phyloP scores from a whole-genome alignment of 805 yeast species.

The Maudiozyma bulderi region DNA sequence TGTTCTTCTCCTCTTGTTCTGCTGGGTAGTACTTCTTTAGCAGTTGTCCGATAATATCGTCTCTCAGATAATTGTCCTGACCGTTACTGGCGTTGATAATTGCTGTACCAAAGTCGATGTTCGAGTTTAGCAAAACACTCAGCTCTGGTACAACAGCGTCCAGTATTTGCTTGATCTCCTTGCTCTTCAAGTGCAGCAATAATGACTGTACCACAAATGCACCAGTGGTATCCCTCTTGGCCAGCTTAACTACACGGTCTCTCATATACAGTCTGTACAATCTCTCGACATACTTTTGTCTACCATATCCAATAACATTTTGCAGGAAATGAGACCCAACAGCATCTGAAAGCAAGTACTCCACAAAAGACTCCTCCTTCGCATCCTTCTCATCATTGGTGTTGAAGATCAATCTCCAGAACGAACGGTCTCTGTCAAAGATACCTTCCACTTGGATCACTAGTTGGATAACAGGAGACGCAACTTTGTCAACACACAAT shows the following conservation, averaged over 20 bases:
- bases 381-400: slow-evolving; percentile 43
- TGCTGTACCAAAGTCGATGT: slow-evolving; percentile 58
- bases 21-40: slow-evolving; percentile 37
- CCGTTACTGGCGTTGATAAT: slow-evolving; percentile 56
- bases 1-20: slow-evolving; percentile 32
- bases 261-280: slow-evolving; percentile 63
- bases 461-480: slow-evolving; percentile 82
- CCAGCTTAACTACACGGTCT: slow-evolving; percentile 61
- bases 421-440: slow-evolving; percentile 59
- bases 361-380: slow-evolving; percentile 72
- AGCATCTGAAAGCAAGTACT: slow-evolving; percentile 71
- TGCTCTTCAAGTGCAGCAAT: slow-evolving; percentile 52
- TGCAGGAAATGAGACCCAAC: slow-evolving; percentile 93
- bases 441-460: slow-evolving; percentile 73
- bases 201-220: slow-evolving; percentile 68
- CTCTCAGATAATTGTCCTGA: slow-evolving; percentile 49
- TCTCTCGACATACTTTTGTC: slow-evolving; percentile 61
- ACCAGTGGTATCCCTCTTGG: slow-evolving; percentile 77
- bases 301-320: slow-evolving; percentile 52
- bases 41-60: slow-evolving; percentile 45
- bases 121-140: slow-evolving; percentile 50
- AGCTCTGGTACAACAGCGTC: slow-evolving; percentile 60
- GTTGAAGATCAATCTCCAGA: slow-evolving; percentile 58
- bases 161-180: slow-evolving; percentile 51
- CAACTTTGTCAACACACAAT: slow-evolving; percentile 64